phyloP scores from a whole-genome alignment of 306 rosid genomes.

The Aeschynomene evenia region DNA sequence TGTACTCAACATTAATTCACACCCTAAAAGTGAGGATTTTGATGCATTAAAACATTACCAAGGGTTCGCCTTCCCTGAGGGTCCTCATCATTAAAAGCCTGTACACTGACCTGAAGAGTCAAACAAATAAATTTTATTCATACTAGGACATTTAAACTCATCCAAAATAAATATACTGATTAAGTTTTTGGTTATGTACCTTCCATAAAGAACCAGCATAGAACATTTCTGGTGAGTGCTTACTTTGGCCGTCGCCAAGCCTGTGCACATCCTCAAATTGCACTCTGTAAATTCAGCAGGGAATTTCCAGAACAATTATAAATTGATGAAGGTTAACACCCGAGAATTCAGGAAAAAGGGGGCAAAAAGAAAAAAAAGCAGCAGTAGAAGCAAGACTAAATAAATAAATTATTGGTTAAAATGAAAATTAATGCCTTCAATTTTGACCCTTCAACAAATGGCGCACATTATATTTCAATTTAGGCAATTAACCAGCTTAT shows the following conservation, averaged over 20 bases:
- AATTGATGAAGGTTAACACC: slow-evolving; percentile 5
- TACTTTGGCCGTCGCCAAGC: slow-evolving; percentile 97
- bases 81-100: slow-evolving; percentile 96
- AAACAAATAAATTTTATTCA: slow-evolving; percentile 33
- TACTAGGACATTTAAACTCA: slow-evolving; percentile 26
- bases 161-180: slow-evolving; percentile 17
- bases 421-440: not conserved
- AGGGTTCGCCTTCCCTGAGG: slow-evolving; percentile 92
- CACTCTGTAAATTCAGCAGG: slow-evolving; percentile 60
- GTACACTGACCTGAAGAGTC: slow-evolving; percentile 80
- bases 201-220: slow-evolving; percentile 99
- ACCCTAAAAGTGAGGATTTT: slow-evolving; percentile 16
- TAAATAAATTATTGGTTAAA: not conserved
- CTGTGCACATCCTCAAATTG: slow-evolving; percentile 97
- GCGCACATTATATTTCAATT: not conserved
- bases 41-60: slow-evolving; percentile 51
- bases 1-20: slow-evolving; percentile 17
- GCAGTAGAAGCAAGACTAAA: slow-evolving; percentile 9
- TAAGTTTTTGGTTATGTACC: slow-evolving; percentile 54
- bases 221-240: slow-evolving; percentile 88
- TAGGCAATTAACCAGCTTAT: not conserved
- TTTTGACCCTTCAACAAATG: not conserved
- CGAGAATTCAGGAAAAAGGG: slow-evolving; percentile 12
- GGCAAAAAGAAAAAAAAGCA: not conserved
- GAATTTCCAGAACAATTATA: slow-evolving; percentile 25